Base-by-base conservation (phyloP, 2,329 filamentous ascomycete genomes). In the Lachnellula suecica region DNA sequence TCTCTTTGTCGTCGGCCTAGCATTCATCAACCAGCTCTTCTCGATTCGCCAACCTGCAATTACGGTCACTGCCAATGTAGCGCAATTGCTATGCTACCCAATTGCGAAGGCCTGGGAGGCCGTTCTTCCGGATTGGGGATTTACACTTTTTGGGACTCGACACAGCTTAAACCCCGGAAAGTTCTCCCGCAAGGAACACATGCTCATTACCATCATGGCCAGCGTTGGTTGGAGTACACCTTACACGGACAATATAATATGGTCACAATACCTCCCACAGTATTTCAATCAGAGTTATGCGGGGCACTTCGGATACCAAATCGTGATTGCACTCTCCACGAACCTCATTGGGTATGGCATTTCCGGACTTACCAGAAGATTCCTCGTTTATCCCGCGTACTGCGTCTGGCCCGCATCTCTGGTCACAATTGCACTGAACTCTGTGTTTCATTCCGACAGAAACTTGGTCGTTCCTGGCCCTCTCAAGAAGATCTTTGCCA, bases 121-220 rank as follows among this genome's bases (percentile, higher is more conserved):
- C 31, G 40, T 31, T 17, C 68, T 84, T 38, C 81, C 81, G 0
- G 76, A 80, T 56, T 68, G 63, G 42, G 74, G 75, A 29, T 72
- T 84, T 58, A 77, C 69, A 1, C 59, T 78, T 15, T 77, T 67
- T 56, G 71, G 70, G 4, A 54, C 58, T 4, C 60, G 63, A 17
- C 69, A 70, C 58, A 68, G 66, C 25, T 56, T 72, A 15, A 87
- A 87, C 48, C 83, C 84, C 0, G 83, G 83, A 4, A 50, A 49
- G 0, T 87, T 87, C 68, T 87, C 84, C 60, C 75, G 83, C 63
- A 88, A 87, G 67, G 84, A 87, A 63, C 84, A 87, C 63, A 71
- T 81, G 46, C 78, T 87, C 54, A 85, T 87, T 49, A 80, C 83
- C 17, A 81, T 85, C 59, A 85, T 86, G 82, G 54, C 52, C 56